Percentiles rank a stretch among this genome's conserved stretches.
phyloP scores from a whole-genome alignment of 208 protist species.

The Acanthamoeba royreba region DNA sequence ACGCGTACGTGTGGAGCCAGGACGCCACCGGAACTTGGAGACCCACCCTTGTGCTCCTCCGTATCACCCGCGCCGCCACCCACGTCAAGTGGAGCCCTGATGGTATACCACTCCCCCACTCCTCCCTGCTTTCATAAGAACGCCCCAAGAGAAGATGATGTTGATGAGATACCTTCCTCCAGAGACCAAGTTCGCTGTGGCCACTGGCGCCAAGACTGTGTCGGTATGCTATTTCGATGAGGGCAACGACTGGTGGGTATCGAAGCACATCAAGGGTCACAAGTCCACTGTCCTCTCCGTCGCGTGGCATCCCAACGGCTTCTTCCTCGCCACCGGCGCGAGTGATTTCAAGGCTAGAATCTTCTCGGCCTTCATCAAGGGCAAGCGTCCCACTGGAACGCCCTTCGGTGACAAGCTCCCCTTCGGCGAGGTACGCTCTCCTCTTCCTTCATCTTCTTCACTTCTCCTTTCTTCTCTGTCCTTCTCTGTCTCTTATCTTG shows the following conservation, averaged over 20 bases:
- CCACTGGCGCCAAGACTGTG: slow-evolving; percentile 79
- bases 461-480: neutral
- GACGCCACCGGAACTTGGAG: slow-evolving; percentile 78
- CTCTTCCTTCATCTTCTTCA: neutral
- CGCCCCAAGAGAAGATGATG: neutral
- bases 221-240: slow-evolving; percentile 90
- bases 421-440: slow-evolving; percentile 70
- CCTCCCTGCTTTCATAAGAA: neutral
- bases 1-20: slow-evolving; percentile 91
- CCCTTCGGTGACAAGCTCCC: slow-evolving; percentile 62
- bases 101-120: neutral
- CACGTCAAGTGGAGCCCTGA: slow-evolving; percentile 81
- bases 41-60: slow-evolving; percentile 86
- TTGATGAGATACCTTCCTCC: neutral
- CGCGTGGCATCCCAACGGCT: slow-evolving; percentile 87
- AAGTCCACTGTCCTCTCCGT: slow-evolving; percentile 82
- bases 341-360: slow-evolving; percentile 83
- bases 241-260: slow-evolving; percentile 92
- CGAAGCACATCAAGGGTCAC: slow-evolving; percentile 81
- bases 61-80: slow-evolving; percentile 83
- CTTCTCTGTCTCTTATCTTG: too few species aligned
- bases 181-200: slow-evolving; percentile 90
- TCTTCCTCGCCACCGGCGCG: slow-evolving; percentile 80
- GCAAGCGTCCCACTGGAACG: neutral
- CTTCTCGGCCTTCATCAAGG: slow-evolving; percentile 81